Evolutionary conservation across 495 filamentous ascomycete species (phyloP), one percentile per base, ranked within the genome.

Genomic region (Bombardia bombarda): DNA sequence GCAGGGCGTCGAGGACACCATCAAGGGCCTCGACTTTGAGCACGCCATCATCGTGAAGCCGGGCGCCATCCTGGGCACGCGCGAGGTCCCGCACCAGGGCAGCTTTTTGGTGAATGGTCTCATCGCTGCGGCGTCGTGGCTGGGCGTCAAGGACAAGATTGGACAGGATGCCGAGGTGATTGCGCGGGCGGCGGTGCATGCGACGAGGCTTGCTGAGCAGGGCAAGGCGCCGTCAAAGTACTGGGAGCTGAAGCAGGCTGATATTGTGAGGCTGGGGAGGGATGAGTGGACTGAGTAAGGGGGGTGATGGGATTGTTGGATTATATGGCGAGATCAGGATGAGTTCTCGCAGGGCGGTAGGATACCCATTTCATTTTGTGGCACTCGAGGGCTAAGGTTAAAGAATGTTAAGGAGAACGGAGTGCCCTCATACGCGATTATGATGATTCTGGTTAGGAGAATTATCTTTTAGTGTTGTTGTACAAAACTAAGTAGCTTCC

Each of bases 111-210:
- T 75, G 3, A 65, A 68, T 38, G 61, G 55, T 31, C 6, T 84
- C 22, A 75, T 79, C 3, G 17, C 63, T 13, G 28, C 61, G 0
- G 58, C 56, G 25, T 51, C 65, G 26, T 56, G 58, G 9, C n/a
- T n/a, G n/a, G n/a, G n/a, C n/a, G 44, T 78, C 49, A 80, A 79
- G 68, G 75, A 94, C 56, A 52, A 45, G 10, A 78, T 80, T 68
- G 86, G 80, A 3, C 84, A 89, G 68, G 86, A 93, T 39, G 77
- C 74, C 9, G 77, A 81, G 42, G 77, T 83, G 14, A 84, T 95
- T 60, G 87, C 67, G 4, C 74, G 74, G 46, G 87, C 87, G 18
- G 83, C 84, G 8, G 80, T 92, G 19, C 63, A 55, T 14, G 82
- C 77, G 5, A 69, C 70, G 24, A 52, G 58, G 39, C 35, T 68